Conservation (phyloP, 1,139 yeast genomes). For the Saccharomycopsis hybrid region DNA sequence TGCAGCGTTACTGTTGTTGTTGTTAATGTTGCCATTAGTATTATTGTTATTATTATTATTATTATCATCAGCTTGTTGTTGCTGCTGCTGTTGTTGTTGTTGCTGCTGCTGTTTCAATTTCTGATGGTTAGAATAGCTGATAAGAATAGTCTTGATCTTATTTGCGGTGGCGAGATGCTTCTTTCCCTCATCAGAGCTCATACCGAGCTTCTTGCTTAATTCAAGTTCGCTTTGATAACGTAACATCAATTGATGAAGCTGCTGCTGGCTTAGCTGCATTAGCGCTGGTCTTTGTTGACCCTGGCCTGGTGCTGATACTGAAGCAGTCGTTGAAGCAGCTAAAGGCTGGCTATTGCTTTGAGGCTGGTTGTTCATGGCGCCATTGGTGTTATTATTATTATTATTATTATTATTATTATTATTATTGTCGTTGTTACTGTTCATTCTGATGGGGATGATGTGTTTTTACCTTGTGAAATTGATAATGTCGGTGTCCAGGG, state of each 20-base stretch:
- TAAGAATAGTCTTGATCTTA: conserved; percentile 11
- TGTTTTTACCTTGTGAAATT: too few species aligned
- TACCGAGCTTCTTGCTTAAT: conserved; percentile 24
- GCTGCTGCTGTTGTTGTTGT: conserved; percentile 22
- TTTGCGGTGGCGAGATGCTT: conserved; percentile 22
- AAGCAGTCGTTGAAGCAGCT: too few species aligned
- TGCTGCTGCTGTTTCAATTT: conserved; percentile 25
- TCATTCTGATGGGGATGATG: too few species aligned
- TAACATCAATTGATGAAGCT: conserved; percentile 14
- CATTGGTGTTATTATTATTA: too few species aligned
- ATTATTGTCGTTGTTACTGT: too few species aligned
- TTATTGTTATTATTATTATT: too few species aligned
- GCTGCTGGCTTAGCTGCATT: conserved; percentile 10
- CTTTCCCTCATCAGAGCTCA: conserved; percentile 25
- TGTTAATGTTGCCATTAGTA: too few species aligned
- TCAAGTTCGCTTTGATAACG: conserved; percentile 24
- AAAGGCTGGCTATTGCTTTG: too few species aligned
- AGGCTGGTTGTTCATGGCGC: too few species aligned
- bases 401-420: conserved; percentile 16
- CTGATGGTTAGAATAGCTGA: conserved; percentile 21
- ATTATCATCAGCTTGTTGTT: too few species aligned
- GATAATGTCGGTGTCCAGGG: too few species aligned
- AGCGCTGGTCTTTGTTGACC: background rate
- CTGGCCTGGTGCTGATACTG: conserved; percentile 1
- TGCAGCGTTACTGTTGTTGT: too few species aligned